Evolutionary conservation across 495 filamentous ascomycete genomes (phyloP).

Genomic region (Daldinia childiae): DNA sequence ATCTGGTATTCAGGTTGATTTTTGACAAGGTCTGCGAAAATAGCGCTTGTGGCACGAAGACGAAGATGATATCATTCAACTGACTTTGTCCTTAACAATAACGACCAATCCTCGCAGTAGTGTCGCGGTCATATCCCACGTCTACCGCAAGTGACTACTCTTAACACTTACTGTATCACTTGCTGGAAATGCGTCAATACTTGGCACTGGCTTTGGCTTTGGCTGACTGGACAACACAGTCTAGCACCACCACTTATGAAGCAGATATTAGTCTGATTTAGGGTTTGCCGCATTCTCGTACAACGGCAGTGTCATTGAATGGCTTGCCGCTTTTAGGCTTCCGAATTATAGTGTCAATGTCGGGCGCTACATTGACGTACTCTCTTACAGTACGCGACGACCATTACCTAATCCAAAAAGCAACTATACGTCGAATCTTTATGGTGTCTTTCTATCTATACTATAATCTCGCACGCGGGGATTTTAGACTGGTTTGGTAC

Average conservation of each 20-base stretch:
- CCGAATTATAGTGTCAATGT: neutral
- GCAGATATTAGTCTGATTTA: neutral
- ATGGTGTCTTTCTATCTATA: neutral
- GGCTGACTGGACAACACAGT: neutral
- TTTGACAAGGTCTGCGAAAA: neutral
- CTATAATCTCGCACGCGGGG: neutral
- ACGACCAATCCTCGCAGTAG: neutral
- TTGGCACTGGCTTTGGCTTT: neutral
- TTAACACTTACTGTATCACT: conserved; percentile 6
- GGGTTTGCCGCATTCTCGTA: neutral
- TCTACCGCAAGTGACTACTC: conserved; percentile 2
- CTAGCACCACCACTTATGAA: neutral
- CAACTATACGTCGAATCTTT: neutral
- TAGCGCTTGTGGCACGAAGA: neutral
- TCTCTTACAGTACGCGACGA: neutral
- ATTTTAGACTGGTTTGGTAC: neutral
- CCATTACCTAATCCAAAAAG: neutral
- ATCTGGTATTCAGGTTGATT: neutral
- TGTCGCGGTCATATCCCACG: neutral
- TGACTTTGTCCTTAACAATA: neutral
- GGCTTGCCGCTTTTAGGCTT: neutral
- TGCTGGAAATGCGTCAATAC: neutral
- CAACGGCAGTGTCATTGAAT: neutral
- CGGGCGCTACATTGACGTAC: neutral
- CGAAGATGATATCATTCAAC: neutral